These are phyloP conservation scores for Sordariomycetes sp. DNA, from an alignment of 2,329 filamentous ascomycete species.

Conservation along the genomic window DNA sequence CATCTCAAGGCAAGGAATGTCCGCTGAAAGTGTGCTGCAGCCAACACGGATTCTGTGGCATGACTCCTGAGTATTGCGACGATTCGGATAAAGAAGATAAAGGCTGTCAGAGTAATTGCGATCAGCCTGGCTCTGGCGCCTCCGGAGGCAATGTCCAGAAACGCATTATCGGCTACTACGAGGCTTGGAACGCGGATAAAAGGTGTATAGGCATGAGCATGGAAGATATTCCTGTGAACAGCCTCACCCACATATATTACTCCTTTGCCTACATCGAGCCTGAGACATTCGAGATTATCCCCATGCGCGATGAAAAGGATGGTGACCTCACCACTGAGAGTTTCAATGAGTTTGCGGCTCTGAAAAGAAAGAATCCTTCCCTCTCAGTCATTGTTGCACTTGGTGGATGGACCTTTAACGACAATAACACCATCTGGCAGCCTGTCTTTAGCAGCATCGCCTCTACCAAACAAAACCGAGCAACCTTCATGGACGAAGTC, in stretches of 20 bases:
- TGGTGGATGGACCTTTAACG: slow-evolving; percentile 30
- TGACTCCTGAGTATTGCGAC: slow-evolving; percentile 13
- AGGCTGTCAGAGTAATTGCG: slow-evolving; percentile 2
- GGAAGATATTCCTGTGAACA: slow-evolving; percentile 10
- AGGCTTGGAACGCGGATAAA: slow-evolving; percentile 12
- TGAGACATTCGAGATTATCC: slow-evolving; percentile 13
- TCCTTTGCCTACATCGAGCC: slow-evolving; percentile 25
- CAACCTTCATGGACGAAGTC: slow-evolving; percentile 3
- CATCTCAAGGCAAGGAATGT: slow-evolving; percentile 16
- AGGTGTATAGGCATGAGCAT: slow-evolving; percentile 11
- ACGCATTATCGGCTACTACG: slow-evolving; percentile 22
- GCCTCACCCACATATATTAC: slow-evolving; percentile 17
- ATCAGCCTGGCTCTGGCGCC: background rate
- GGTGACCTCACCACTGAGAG: background rate
- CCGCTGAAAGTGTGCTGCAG: slow-evolving; percentile 25
- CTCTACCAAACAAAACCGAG: slow-evolving; percentile 3
- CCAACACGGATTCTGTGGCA: slow-evolving; percentile 22
- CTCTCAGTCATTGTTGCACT: slow-evolving; percentile 23
- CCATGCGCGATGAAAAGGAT: slow-evolving; percentile 12
- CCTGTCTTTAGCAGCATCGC: slow-evolving; percentile 13
- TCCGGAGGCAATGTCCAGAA: slow-evolving; percentile 1
- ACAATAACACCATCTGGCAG: slow-evolving; percentile 7
- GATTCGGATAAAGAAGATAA: slow-evolving; percentile 5
- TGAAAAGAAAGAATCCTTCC: slow-evolving; percentile 16
- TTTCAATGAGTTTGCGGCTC: slow-evolving; percentile 11